These are phyloP conservation scores for Lactarius vividus DNA, from an alignment of 768 basidiomycete species.

Conservation along the genomic window DNA sequence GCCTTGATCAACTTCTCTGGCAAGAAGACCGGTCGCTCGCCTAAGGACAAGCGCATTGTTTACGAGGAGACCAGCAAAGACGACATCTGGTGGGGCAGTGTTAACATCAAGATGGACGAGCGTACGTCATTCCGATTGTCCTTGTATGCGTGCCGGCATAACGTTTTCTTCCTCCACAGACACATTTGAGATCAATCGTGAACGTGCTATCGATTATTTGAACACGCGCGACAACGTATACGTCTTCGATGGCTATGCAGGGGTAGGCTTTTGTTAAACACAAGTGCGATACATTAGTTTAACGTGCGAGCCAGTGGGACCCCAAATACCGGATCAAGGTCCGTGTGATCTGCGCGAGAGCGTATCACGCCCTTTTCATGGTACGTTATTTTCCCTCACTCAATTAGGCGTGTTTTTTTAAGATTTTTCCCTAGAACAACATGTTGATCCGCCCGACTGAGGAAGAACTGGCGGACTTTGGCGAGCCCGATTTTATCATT, in stretches of 20 bases:
- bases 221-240: constrained; percentile 99
- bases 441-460: constrained; percentile 99
- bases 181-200: constrained; percentile 99
- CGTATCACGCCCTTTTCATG: constrained; percentile 99
- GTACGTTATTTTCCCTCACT: constrained; percentile 44
- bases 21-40: constrained; percentile 96
- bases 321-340: constrained; percentile 99
- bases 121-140: constrained; percentile 48
- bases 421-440: constrained; percentile 65
- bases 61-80: constrained; percentile 96
- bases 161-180: constrained; percentile 42
- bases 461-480: constrained; percentile 90
- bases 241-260: constrained; percentile 94
- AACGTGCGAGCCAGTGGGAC: constrained; percentile 66
- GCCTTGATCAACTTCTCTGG: constrained; percentile 99
- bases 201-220: constrained; percentile 97
- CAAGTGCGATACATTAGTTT: constrained; percentile 11
- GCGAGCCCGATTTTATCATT: constrained; percentile 98
- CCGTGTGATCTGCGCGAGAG: constrained; percentile 96
- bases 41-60: constrained; percentile 99
- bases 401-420: constrained; percentile 11
- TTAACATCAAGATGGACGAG: constrained; percentile 99
- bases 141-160: neutral
- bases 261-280: constrained; percentile 46
- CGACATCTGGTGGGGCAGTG: constrained; percentile 98